Conservation (phyloP, 164 flowering plant genomes). For the Berberis vulgaris region DNA sequence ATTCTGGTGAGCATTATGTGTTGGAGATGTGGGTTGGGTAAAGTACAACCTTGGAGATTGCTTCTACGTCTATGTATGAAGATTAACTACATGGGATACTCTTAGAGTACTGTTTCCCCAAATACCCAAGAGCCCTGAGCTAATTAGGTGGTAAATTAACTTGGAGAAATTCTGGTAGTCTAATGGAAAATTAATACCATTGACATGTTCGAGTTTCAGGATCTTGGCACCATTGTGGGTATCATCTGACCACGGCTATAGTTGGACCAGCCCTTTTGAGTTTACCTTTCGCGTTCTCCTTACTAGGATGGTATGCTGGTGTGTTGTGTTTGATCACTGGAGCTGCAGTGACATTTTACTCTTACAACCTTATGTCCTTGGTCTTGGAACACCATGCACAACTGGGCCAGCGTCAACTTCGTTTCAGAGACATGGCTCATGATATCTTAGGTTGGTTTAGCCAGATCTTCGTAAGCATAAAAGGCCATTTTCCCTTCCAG, state of each 20-base stretch:
- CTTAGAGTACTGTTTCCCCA: no score
- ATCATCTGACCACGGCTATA: slow-evolving; percentile 81
- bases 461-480: no score
- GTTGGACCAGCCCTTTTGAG: slow-evolving; percentile 84
- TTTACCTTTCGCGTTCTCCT: slow-evolving; percentile 71
- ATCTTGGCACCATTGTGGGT: slow-evolving; percentile 89
- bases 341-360: slow-evolving; percentile 70
- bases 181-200: background rate
- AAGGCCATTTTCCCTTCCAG: no score
- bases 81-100: no score
- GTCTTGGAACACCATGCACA: slow-evolving; percentile 81
- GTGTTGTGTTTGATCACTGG: slow-evolving; percentile 39
- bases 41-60: no score
- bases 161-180: background rate
- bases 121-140: no score
- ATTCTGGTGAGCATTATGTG: no score
- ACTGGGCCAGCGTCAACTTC: slow-evolving; percentile 60
- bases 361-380: slow-evolving; percentile 69
- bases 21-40: no score
- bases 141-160: no score
- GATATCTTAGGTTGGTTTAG: slow-evolving; percentile 51
- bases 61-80: no score
- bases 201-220: slow-evolving; percentile 26
- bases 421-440: slow-evolving; percentile 87
- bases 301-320: slow-evolving; percentile 78